Evolutionary conservation across 306 rosid genomes (phyloP).

Genomic region (Vicia sativa): DNA sequence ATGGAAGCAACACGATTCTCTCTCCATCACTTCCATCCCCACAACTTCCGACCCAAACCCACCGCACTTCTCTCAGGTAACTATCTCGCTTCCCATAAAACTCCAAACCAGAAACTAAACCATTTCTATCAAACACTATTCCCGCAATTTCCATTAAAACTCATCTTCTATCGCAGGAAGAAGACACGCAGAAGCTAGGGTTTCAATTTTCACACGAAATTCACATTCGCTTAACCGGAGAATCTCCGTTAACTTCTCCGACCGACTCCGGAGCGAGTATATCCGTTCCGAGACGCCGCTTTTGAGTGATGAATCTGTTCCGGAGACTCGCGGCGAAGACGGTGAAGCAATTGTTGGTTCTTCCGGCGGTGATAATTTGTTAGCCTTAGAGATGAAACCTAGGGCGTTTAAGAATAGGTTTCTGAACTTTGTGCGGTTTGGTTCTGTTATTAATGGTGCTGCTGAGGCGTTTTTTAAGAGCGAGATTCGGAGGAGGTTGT

Average conservation of each 20-base stretch:
- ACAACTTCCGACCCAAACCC: constrained; percentile 34
- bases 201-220: constrained; percentile 36
- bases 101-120: no score
- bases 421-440: constrained; percentile 67
- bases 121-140: background rate
- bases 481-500: constrained; percentile 88
- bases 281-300: constrained; percentile 50
- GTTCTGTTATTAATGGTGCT: constrained; percentile 79
- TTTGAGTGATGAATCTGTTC: constrained; percentile 42
- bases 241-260: constrained; percentile 47
- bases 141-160: background rate
- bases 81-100: background rate
- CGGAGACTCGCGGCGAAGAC: constrained; percentile 28
- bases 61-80: constrained; percentile 44
- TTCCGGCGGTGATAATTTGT: constrained; percentile 6
- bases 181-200: constrained; percentile 42
- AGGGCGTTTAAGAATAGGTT: constrained; percentile 63
- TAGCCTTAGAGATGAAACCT: constrained; percentile 34
- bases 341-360: constrained; percentile 37
- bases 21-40: constrained; percentile 47
- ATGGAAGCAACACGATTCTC: constrained; percentile 75
- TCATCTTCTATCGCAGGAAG: constrained; percentile 37
- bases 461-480: constrained; percentile 93
- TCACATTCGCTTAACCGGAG: constrained; percentile 42
- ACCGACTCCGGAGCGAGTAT: constrained; percentile 47